Evolutionary conservation across 1,139 yeast species (phyloP), one percentile per base, ranked within the genome.

Genomic region (Pichia kudriavzevii): DNA sequence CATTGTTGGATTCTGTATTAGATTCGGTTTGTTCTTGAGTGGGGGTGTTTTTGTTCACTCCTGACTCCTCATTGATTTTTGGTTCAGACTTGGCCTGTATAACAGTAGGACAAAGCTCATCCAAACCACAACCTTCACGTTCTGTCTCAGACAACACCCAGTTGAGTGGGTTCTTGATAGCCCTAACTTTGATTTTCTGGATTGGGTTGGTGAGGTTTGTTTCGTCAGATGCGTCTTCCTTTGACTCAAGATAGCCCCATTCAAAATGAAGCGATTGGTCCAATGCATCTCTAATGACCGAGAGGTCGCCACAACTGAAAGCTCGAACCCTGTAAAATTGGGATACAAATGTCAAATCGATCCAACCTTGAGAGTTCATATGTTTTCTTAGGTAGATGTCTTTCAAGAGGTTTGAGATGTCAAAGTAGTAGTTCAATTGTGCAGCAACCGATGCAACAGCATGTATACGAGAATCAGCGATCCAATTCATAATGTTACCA

Each of bases 401-500:
- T 61, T 83, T 81, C 49, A 83, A 69, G 59, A 91, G 69, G 61
- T 91, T 91, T 51, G 87, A 95, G 38, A 79, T 69, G 19, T 93
- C 79, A 60, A 91, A 81, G 60, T 91, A 91, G 64, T 88, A 91
- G 55, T 84, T 91, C 40, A 87, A 65, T 66, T 87, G 96, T 48
- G 71, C 72, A 19, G 67, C 36, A 30, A 42, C 27, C 7, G 46
- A 35, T 9, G 22, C 14, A 25, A 40, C 29, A 14, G 41, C 41
- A n/a, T 30, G 24, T 22, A 35, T 30, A 22, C 43, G 35, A 9
- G 26, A 23, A 28, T 39, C 43, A 7, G 40, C 24, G 13, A 33
- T 32, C 42, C 42, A 39, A n/a, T 33, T 36, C 25, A 39, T 25
- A 18, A 17, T 9, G 10, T 29, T 29, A 4, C 13, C n/a, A 26